Evolutionary conservation across 495 filamentous ascomycete species (phyloP), one percentile per base, ranked within the genome.

Genomic region (Clavariopsis aquatica): DNA sequence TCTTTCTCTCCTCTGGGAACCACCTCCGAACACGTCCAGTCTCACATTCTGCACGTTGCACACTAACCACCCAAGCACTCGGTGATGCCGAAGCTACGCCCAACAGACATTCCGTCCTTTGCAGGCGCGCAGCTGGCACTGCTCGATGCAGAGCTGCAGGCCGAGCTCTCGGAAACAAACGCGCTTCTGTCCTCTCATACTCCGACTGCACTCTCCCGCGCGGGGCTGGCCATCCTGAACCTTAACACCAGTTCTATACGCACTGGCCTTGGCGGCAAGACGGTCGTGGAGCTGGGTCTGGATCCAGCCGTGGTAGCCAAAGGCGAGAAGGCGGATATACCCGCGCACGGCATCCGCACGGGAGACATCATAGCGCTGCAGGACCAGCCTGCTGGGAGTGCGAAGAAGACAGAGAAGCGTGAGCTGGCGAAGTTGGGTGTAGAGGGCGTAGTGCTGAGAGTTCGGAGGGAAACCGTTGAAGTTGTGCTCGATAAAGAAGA

Each of bases 221-320:
- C 92, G 2, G 94, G 94, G 41, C 83, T 96, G 66, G 94, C 95
- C 1, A 78, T 98, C 31, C 88, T 88, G 0, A 96, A 95, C 65
- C 82, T 98, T 2, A 69, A 82, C 20, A 76, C 96, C 13, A 74
- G 81, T n/a, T 85, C 88, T 52, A 90, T 90, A 74, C 88, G 93
- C n/a, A 98, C 94, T 0, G 95, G 94, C 0, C 77, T 96, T 9
- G 95, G 93, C 22, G 95, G 94, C 0, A 88, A 91, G 38, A 89
- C 89, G 0, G 86, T 98, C 2, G 77, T 96, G 19, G 92, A 96
- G 70, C 87, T 98, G 22, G 82, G 78, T 1, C 82, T 86, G 0
- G 93, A 98, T 70, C 69, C 82, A 1, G 92, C 93, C 2, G 82
- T 89, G 15, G 60, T 62, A 24, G 38, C 52, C 15, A 66, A 66